phyloP scores from a whole-genome alignment of 345 rosid species.

The Rhodamnia argentea region DNA sequence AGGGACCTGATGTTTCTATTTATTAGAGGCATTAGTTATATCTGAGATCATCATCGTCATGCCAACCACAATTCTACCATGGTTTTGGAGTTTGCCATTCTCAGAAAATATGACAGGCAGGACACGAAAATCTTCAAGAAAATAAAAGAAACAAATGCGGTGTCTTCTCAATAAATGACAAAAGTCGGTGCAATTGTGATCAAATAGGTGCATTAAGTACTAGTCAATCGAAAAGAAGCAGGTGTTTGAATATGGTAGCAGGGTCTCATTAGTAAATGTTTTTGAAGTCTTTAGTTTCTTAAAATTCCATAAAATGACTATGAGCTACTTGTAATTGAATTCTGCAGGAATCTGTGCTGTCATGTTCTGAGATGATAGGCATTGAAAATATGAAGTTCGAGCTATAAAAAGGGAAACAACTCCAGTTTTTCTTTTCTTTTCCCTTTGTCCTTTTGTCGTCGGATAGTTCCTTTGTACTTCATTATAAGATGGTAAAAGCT shows the following conservation, averaged over 20 bases:
- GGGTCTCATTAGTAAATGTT: background rate
- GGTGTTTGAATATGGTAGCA: background rate
- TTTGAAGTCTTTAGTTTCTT: background rate
- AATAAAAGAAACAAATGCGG: background rate
- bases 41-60: background rate
- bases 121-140: background rate
- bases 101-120: background rate
- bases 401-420: background rate
- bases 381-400: conserved; percentile 4
- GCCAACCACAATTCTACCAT: background rate
- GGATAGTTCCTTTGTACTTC: background rate
- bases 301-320: background rate
- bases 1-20: background rate
- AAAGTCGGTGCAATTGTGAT: background rate
- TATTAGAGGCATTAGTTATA: background rate
- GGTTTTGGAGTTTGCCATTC: background rate
- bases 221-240: background rate
- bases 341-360: conserved; percentile 23
- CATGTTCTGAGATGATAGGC: conserved; percentile 19
- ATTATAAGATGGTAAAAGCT: background rate
- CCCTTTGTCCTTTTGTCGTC: background rate
- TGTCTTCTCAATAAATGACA: background rate
- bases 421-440: background rate
- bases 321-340: background rate
- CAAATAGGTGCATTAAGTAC: background rate